Evolutionary conservation across 495 filamentous ascomycete genomes (phyloP), one percentile per base, ranked within the genome.

Genomic region (Penicillium psychrofluorescens): DNA sequence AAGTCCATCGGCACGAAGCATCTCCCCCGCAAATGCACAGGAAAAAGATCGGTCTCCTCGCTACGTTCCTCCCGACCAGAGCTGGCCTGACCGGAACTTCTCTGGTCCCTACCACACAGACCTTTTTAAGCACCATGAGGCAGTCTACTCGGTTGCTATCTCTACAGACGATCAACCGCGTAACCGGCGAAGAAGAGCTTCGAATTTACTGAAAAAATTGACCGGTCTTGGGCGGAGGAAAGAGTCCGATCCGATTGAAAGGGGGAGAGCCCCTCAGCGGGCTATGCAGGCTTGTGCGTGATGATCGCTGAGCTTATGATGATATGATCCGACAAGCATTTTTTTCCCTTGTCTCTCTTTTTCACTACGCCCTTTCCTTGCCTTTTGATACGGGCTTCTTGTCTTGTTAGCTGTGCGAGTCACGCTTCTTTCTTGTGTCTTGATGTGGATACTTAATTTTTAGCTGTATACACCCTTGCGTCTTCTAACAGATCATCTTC

Each of bases 201-300:
- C 51, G 29, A 16, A 47, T 15, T 35, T 61, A 27, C 38, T 58
- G 37, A 52, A 43, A 40, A 61, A 47, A 38, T 53, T 61, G 49
- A 38, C 55, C 30, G 57, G 57, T 11, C 28, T 58, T 13, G 38
- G 57, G 40, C 36, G 40, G 36, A 36, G 37, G 36, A 50, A 46
- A 11, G 54, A 32, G 0, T 12, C 12, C n/a, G 35, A n/a, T 5
- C 22, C 39, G 46, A 46, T 12, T 13, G 32, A 41, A 8, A 11
- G 28, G 34, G 30, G 32, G 10, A 31, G n/a, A 34, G 0, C 9
- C 2, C n/a, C 32, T 10, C 9, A 34, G 32, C 32, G 36, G 32
- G 13, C 37, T 37, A 37, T 38, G 2, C 31, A 36, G 12, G 38
- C 41, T 32, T 13, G 40, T 39, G 50, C 8, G 22, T 44, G 41